Base-by-base conservation (phyloP, 495 filamentous ascomycete species). In the Acidiella bohemica region DNA sequence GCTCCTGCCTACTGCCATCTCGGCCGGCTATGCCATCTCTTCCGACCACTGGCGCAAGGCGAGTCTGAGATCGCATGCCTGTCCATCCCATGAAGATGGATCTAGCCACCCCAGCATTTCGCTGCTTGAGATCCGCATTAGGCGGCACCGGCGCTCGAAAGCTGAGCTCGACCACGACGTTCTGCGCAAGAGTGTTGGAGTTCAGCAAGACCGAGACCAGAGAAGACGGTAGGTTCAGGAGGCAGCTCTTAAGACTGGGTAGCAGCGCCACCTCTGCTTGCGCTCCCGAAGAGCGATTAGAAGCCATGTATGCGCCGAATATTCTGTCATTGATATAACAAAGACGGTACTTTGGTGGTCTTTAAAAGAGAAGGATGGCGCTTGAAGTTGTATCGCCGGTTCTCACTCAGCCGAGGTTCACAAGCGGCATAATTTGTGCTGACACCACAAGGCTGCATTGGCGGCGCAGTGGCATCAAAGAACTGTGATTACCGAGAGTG, bases 1-100 rank as follows among this genome's bases (percentile, higher is more conserved):
- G 80, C 41, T 84, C 80, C 29, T 39, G 11, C 54, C 73, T 50
- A 29, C 42, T 53, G 9, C 69, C 67, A 23, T 74, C 57, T 7
- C 43, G 60, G 32, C 70, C 68, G 52, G 58, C 71, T 45, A 85
- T 73, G 4, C 82, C 81, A 57, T 84, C 79, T 43, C 77, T 71
- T 30, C 75, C 67, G 13, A 85, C 74, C 11, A 86, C 68, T 2
- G 83, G 72, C 21, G 75, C 75, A 47, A 80, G 63, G 58, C 75
- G 81, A 47, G 80, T 68, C 68, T 84, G 86, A 68, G 85, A 93
- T 47, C 81, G 77, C 83, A 96, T 90, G 44, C 90, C 90, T 13
- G 90, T 93, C 92, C 92, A 97, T 51, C 90, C 90, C 32, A 90
- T 65, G 49, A 77, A 93, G 49, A 86, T 71, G 38, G 83, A 86